Evolutionary conservation across 257 asterid species (phyloP).

Genomic region (Solanum raphanifolium): DNA sequence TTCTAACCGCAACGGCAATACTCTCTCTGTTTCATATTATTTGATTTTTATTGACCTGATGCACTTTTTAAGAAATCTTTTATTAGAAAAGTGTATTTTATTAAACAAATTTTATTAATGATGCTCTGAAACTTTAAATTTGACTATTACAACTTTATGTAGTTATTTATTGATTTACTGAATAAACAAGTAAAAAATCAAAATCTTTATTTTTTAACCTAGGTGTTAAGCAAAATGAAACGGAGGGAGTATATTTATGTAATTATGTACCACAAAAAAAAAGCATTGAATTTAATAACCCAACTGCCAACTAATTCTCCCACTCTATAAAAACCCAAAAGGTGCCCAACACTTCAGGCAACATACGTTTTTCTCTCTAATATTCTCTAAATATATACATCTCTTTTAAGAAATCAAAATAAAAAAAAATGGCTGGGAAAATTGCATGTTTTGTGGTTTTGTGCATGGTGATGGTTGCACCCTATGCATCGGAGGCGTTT

Average conservation of each 20-base stretch:
- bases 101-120: background rate
- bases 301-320: background rate
- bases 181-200: no score
- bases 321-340: background rate
- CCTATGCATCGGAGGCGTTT: background rate
- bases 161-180: no score
- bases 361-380: background rate
- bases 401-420: background rate
- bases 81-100: background rate
- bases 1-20: background rate
- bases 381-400: background rate
- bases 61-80: background rate
- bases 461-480: conserved; percentile 7
- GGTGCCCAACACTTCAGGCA: background rate
- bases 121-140: no score
- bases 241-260: background rate
- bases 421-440: background rate
- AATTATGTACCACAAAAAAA: background rate
- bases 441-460: background rate
- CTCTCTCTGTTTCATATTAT: background rate
- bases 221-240: no score
- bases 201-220: no score
- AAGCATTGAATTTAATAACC: background rate
- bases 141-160: no score
- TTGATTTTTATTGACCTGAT: no score